A percentile compares a stretch with the other conserved stretches of the same genome.
Evolutionary conservation across 2,329 filamentous ascomycete species (phyloP).

Genomic region (Thelonectria discophora): DNA sequence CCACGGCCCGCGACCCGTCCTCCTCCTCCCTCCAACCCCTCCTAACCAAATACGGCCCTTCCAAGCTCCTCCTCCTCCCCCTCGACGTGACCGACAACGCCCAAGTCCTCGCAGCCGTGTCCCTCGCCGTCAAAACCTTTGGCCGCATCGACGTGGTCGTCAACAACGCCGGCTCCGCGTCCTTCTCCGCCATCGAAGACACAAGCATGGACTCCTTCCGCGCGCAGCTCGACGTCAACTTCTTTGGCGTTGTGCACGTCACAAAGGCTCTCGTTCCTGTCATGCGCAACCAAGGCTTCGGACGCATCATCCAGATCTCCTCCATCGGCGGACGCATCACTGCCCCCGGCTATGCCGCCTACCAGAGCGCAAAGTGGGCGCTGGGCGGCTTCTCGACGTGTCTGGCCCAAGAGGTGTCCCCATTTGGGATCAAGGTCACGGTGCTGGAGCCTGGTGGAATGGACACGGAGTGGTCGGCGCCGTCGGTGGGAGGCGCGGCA

Average conservation of each 20-base stretch:
- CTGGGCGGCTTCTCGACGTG: constrained; percentile 49
- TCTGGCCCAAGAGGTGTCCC: constrained; percentile 46
- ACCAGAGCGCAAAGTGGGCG: constrained; percentile 51
- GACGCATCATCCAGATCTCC: constrained; percentile 52
- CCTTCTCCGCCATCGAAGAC: constrained; percentile 61
- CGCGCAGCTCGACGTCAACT: constrained; percentile 66
- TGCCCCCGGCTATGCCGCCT: constrained; percentile 45
- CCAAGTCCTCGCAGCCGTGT: constrained; percentile 18
- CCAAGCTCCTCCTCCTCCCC: constrained; percentile 58
- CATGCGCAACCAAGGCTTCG: constrained; percentile 41
- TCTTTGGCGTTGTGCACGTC: constrained; percentile 64
- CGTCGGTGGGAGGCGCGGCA: constrained; percentile 41
- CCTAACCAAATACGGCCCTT: constrained; percentile 48
- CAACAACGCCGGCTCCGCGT: constrained; percentile 57
- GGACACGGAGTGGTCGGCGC: constrained; percentile 50
- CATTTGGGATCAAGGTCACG: constrained; percentile 50
- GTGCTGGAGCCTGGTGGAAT: constrained; percentile 52
- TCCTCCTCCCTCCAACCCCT: constrained; percentile 46
- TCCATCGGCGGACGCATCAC: constrained; percentile 48
- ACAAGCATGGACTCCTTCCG: constrained; percentile 58
- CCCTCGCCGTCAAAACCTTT: constrained; percentile 11
- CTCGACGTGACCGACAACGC: constrained; percentile 57
- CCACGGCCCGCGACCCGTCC: constrained; percentile 53
- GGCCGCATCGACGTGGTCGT: constrained; percentile 26
- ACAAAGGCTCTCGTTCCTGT: constrained; percentile 52